Base-by-base conservation (phyloP, 2,329 filamentous ascomycete species). In the Fusarium anguioides region DNA sequence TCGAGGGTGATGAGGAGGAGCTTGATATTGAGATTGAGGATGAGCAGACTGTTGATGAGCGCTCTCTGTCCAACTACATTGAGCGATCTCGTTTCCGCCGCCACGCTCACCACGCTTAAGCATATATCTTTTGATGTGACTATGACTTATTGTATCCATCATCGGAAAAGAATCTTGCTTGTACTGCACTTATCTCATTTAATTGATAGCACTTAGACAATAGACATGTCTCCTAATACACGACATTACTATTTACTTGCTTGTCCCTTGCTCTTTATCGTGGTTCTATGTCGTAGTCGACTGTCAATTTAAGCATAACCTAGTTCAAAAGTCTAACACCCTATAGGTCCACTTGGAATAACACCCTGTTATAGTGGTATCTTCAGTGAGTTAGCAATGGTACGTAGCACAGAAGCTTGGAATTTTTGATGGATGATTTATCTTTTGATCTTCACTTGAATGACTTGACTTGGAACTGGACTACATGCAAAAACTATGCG, bases 21-120 rank as follows among this genome's bases (percentile, higher is more conserved):
- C n/a, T n/a, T n/a, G n/a, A n/a, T n/a, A n/a, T 23, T 5, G 49
- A 63, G 12, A 27, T 26, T 9, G 23, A 27, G 50, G 58, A 46
- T 15, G 58, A 61, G 33, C 33, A 61, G 40, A 35, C 36, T 11
- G 39, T 58, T 23, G 36, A 54, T 27, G 60, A 63, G 60, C 60
- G 60, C 17, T 55, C 60, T 17, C 15, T 63, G 35, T 35, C 42
- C 18, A 21, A 51, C 39, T 63, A 50, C 39, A 40, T 64, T n/a
- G 60, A 64, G 59, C 60, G 54, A 46, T 63, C 60, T 15, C 60
- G 60, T 9, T 63, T 64, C 60, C 60, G 60, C 42, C 60, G 58
- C 14, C 18, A 50, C 27, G 26, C 50, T 21, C 37, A 45, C 33
- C 36, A 35, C 14, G 59, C 33, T 15, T 64, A 64, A 63, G 26